These are phyloP conservation scores for Zalaria obscura DNA, from an alignment of 2,329 filamentous ascomycete species.

Conservation along the genomic window DNA sequence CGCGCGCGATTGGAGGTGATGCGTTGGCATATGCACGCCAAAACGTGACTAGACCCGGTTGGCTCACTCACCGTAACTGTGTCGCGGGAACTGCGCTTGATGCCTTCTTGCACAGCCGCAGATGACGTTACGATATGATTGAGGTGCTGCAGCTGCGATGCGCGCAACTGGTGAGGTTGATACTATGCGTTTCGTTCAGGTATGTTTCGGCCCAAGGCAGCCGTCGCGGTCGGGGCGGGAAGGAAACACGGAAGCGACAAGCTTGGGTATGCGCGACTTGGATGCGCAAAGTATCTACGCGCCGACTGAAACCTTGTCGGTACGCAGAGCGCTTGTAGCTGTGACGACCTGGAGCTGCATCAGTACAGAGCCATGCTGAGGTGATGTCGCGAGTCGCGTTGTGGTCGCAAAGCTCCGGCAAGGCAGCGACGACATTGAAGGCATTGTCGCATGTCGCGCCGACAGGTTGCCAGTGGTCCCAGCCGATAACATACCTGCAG, in stretches of 20 bases:
- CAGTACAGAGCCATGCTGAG: background rate
- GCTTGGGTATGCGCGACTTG: background rate
- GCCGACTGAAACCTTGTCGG: background rate
- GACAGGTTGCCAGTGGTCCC: background rate
- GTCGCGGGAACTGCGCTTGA: background rate
- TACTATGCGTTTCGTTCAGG: too few relatives aligned
- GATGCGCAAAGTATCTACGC: background rate
- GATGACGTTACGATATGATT: background rate
- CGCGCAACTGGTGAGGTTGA: background rate
- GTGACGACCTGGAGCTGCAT: background rate
- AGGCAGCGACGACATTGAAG: too few relatives aligned
- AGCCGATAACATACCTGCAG: background rate
- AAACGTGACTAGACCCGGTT: background rate
- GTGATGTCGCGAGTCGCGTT: background rate
- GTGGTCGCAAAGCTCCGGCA: background rate
- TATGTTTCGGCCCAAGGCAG: too few relatives aligned
- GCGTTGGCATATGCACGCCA: conserved; percentile 18
- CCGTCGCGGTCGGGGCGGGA: background rate
- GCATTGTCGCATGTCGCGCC: too few relatives aligned
- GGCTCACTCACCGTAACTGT: background rate
- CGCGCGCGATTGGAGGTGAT: conserved; percentile 23
- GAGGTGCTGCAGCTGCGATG: background rate
- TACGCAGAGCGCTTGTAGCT: background rate
- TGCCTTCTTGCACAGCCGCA: background rate
- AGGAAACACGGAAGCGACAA: background rate